Percentiles rank a stretch among this genome's conserved stretches.
Evolutionary conservation across 805 yeast genomes (phyloP).

Genomic region (Yarrowia porcina): DNA sequence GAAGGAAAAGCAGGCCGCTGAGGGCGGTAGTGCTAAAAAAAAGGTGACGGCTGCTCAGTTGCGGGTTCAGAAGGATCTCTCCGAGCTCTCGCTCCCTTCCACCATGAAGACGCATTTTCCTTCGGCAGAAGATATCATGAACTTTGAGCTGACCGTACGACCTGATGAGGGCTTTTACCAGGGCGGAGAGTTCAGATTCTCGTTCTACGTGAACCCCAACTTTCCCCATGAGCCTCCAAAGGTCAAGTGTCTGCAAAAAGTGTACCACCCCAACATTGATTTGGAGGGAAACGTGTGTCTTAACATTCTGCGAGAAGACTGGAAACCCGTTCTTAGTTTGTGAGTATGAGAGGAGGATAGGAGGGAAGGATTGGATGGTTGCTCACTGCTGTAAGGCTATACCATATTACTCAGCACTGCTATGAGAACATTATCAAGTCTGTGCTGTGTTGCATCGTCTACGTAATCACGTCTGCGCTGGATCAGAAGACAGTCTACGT

Average conservation of each 20-base stretch:
- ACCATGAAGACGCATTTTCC: slow-evolving; percentile 53
- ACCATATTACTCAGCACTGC: too few species aligned
- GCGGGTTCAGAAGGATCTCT: slow-evolving; percentile 68
- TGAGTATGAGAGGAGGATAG: slow-evolving; percentile 23
- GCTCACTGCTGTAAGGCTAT: too few species aligned
- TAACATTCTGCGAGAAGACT: slow-evolving; percentile 87
- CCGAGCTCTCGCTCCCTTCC: slow-evolving; percentile 62
- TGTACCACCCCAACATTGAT: slow-evolving; percentile 94
- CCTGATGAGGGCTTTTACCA: slow-evolving; percentile 75
- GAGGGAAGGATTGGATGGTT: too few species aligned
- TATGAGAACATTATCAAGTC: too few species aligned
- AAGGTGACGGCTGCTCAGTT: slow-evolving; percentile 62
- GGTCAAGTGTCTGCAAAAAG: slow-evolving; percentile 63
- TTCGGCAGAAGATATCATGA: slow-evolving; percentile 56
- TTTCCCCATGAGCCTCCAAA: slow-evolving; percentile 94
- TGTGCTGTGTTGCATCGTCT: too few species aligned
- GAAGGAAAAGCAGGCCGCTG: slow-evolving; percentile 55
- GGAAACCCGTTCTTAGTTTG: slow-evolving; percentile 89
- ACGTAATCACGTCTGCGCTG: too few species aligned
- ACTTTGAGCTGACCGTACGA: slow-evolving; percentile 52
- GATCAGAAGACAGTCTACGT: too few species aligned
- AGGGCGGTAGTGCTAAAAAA: slow-evolving; percentile 37
- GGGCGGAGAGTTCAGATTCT: slow-evolving; percentile 67
- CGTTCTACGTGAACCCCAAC: slow-evolving; percentile 60
- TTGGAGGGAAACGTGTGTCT: slow-evolving; percentile 85